These are phyloP conservation scores for Trichopus zeylanicus DNA, from an alignment of 116 monocot genomes.

Conservation along the genomic window DNA sequence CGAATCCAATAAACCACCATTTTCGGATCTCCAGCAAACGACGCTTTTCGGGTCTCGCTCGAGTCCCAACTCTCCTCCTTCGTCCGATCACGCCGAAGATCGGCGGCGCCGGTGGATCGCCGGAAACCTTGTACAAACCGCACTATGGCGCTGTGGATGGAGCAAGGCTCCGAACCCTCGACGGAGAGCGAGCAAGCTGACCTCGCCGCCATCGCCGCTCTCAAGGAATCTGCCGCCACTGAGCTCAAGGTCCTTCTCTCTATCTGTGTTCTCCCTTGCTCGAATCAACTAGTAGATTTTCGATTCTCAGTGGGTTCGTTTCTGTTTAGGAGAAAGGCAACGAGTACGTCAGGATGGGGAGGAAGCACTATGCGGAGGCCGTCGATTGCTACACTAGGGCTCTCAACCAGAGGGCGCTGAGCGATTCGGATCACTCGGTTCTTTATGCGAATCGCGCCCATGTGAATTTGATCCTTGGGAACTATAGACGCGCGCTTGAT, in stretches of 20 bases:
- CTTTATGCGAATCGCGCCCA: conserved; percentile 81
- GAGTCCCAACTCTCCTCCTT: too few relatives aligned
- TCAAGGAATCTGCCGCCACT: conserved; percentile 70
- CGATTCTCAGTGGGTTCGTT: not conserved
- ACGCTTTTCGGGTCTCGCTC: too few relatives aligned
- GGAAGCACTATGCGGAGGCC: conserved; percentile 70
- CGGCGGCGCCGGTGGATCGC: too few relatives aligned
- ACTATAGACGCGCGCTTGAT: conserved; percentile 57
- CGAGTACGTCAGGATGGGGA: conserved; percentile 73
- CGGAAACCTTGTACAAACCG: too few relatives aligned
- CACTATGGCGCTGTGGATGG: conserved; percentile 85
- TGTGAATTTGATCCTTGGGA: conserved; percentile 83
- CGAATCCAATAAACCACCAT: too few relatives aligned
- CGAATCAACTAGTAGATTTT: not conserved
- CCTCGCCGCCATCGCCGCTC: conserved; percentile 66
- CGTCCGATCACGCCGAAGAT: too few relatives aligned
- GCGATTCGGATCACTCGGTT: conserved; percentile 48
- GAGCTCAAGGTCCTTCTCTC: conserved; percentile 60
- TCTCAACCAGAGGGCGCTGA: conserved; percentile 58
- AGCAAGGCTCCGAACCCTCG: conserved; percentile 39
- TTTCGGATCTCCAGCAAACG: too few relatives aligned
- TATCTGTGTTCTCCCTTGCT: not conserved
- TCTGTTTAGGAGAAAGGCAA: conserved; percentile 74
- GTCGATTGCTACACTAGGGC: conserved; percentile 87
- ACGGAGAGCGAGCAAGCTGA: conserved; percentile 73